Evolutionary conservation across 2,329 filamentous ascomycete species (phyloP).

Genomic region (Chaetomium sp.): DNA sequence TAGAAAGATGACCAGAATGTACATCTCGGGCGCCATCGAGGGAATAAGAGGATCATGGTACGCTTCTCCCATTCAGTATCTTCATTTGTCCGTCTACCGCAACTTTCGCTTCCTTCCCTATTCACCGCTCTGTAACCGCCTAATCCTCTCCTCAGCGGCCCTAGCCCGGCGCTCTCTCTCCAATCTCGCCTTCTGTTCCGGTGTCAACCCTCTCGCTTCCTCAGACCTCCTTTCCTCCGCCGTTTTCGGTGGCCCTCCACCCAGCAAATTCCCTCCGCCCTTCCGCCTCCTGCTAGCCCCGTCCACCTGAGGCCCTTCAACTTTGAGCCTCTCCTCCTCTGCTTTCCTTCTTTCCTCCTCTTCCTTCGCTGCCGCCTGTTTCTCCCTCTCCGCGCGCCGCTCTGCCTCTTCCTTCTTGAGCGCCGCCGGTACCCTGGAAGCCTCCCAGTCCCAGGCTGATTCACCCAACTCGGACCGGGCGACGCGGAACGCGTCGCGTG

Average conservation of each 20-base stretch:
- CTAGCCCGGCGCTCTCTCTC: constrained; percentile 86
- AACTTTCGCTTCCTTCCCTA: neutral
- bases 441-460: constrained; percentile 68
- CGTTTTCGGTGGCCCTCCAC: constrained; percentile 61
- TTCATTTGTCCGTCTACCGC: no score
- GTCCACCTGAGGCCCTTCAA: constrained; percentile 54
- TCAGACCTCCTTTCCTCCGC: constrained; percentile 77
- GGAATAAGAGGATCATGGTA: no score
- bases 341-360: constrained; percentile 64
- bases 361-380: constrained; percentile 58
- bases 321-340: constrained; percentile 66
- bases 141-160: constrained; percentile 83
- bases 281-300: constrained; percentile 31
- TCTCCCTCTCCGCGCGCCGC: constrained; percentile 62
- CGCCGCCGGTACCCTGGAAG: constrained; percentile 62
- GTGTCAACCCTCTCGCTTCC: constrained; percentile 75
- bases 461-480: constrained; percentile 79
- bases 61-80: no score
- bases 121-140: constrained; percentile 48
- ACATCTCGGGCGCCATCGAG: no score
- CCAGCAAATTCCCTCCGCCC: constrained; percentile 35
- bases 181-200: constrained; percentile 76
- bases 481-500: constrained; percentile 85
- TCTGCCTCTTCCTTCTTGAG: constrained; percentile 68
- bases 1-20: no score